Evolutionary conservation across 192 early-diverging fungal species (phyloP).

Genomic region (Coemansia aciculifera): DNA sequence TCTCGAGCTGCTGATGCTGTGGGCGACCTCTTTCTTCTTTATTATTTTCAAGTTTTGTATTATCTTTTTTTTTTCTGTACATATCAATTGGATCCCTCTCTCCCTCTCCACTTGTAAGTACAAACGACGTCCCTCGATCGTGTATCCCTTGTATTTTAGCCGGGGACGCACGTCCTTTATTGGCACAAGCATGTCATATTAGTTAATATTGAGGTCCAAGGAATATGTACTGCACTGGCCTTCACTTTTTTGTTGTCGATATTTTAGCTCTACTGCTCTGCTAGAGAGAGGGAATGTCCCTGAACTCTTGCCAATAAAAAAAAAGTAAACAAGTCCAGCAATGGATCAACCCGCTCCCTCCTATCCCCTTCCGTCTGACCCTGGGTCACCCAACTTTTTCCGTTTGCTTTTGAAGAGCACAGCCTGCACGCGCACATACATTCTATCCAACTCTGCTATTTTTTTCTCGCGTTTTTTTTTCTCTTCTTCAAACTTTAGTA

Average conservation of each 20-base stretch:
- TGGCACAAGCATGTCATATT: neutral
- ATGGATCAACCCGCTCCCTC: slow-evolving; percentile 2
- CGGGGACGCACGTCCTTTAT: neutral
- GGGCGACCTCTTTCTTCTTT: neutral
- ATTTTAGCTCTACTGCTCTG: neutral
- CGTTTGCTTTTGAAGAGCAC: neutral
- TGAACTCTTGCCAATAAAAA: neutral
- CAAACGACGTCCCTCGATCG: slow-evolving; percentile 8
- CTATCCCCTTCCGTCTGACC: neutral
- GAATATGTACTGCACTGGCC: neutral
- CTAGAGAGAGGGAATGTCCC: neutral
- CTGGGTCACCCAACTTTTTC: slow-evolving; percentile 1
- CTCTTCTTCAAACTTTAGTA: neutral
- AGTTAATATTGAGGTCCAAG: neutral
- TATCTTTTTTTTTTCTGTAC: neutral
- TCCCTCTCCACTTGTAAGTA: neutral
- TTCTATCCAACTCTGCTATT: slow-evolving; percentile 4
- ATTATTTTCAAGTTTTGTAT: neutral
- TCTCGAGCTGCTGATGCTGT: neutral
- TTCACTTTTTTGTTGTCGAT: neutral
- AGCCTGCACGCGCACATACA: neutral
- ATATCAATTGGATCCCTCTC: neutral
- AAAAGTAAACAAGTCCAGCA: slow-evolving; percentile 1
- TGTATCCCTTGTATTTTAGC: slow-evolving; percentile 2
- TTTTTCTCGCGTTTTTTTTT: neutral